These are phyloP conservation scores for grape (Vitis vinifera) DNA, from an alignment of 164 flowering plant genomes.

Conservation along the genomic window DNA sequence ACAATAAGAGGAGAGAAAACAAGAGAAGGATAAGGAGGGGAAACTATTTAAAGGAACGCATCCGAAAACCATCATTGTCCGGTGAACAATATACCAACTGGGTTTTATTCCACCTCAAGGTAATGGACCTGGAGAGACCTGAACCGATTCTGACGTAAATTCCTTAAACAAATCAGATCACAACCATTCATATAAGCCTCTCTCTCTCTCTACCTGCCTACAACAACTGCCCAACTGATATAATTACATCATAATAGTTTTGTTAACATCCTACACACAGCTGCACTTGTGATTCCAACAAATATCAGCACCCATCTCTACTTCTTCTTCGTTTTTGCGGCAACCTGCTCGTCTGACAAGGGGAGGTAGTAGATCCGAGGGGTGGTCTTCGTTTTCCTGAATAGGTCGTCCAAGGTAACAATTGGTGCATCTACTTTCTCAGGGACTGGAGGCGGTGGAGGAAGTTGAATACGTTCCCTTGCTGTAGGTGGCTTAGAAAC, in stretches of 20 bases:
- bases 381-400: slow-evolving; percentile 67
- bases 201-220: too few species aligned
- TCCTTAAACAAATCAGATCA: too few species aligned
- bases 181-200: too few species aligned
- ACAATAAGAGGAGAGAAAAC: too few species aligned
- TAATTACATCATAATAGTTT: too few species aligned
- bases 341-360: slow-evolving; percentile 78
- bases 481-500: slow-evolving; percentile 37
- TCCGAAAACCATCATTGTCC: background rate
- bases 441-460: slow-evolving; percentile 21
- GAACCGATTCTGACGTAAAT: background rate
- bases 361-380: slow-evolving; percentile 92
- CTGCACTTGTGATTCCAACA: too few species aligned
- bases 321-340: slow-evolving; percentile 31
- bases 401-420: slow-evolving; percentile 82
- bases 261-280: too few species aligned
- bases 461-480: slow-evolving; percentile 50
- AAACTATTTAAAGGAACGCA: too few species aligned
- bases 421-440: slow-evolving; percentile 70
- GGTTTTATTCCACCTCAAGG: background rate
- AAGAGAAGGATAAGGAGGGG: too few species aligned
- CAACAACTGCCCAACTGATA: too few species aligned
- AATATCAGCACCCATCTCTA: too few species aligned
- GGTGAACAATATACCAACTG: background rate
- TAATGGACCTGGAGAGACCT: background rate